Evolutionary conservation across 2,329 filamentous ascomycete species (phyloP).

Genomic region (Chalaropsis ovoidea): DNA sequence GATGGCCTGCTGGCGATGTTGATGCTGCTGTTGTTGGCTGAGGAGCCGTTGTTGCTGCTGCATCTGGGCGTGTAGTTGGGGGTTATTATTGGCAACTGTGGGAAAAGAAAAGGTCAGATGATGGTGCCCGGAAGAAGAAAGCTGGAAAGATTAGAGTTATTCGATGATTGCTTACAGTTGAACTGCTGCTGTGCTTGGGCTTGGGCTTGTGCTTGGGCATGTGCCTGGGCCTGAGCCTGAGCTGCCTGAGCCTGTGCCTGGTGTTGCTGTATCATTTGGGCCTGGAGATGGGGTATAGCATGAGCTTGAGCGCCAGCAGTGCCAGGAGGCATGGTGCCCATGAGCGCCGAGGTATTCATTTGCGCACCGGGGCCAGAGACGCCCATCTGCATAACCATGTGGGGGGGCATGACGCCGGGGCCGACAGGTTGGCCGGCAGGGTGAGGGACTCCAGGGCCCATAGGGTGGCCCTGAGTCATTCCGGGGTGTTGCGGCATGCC

Average conservation of each 20-base stretch:
- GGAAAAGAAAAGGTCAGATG: neutral
- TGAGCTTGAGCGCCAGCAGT: constrained; percentile 54
- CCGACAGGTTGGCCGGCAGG: constrained; percentile 58
- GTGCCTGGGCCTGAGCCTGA: neutral
- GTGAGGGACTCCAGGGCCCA: constrained; percentile 53
- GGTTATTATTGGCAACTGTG: constrained; percentile 28
- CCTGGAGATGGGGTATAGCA: constrained; percentile 58
- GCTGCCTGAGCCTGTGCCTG: constrained; percentile 29
- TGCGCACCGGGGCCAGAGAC: constrained; percentile 58
- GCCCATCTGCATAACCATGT: constrained; percentile 57
- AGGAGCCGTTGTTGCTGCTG: constrained; percentile 48
- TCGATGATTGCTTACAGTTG: constrained; percentile 10
- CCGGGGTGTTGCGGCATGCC: constrained; percentile 62
- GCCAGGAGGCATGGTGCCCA: constrained; percentile 65
- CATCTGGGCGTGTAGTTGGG: constrained; percentile 35
- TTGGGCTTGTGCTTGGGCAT: constrained; percentile 30
- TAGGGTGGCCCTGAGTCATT: constrained; percentile 52
- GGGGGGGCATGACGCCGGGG: constrained; percentile 54
- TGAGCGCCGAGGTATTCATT: constrained; percentile 61
- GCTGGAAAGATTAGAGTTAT: neutral
- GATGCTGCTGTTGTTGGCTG: constrained; percentile 46
- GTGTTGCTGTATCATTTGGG: constrained; percentile 49
- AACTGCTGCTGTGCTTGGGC: constrained; percentile 32
- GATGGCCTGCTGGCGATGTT: constrained; percentile 42
- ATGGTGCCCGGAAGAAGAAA: neutral